These are phyloP conservation scores for Agaricus blazei DNA, from an alignment of 768 basidiomycete genomes.

Conservation along the genomic window DNA sequence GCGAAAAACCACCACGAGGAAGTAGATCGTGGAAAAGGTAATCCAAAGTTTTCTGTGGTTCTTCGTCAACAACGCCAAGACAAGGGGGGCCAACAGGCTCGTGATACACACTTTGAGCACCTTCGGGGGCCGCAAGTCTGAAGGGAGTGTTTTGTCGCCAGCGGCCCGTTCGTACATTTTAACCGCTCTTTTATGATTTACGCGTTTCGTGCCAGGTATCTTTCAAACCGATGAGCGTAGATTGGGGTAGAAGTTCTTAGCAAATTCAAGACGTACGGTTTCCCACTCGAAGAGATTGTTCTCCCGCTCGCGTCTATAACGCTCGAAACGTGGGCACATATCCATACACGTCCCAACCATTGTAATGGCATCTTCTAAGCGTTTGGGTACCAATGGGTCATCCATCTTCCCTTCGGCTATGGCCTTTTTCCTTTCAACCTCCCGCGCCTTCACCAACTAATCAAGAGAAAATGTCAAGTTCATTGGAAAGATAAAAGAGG, in stretches of 20 bases:
- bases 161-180: conserved; percentile 95
- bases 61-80: conserved; percentile 2
- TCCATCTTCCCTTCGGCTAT: conserved; percentile 87
- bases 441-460: conserved; percentile 70
- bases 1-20: conserved; percentile 59
- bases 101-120: conserved; percentile 63
- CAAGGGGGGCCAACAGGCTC: neutral
- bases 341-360: conserved; percentile 88
- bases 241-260: conserved; percentile 21
- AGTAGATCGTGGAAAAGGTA: conserved; percentile 89
- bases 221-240: conserved; percentile 37
- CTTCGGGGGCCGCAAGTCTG: conserved; percentile 83
- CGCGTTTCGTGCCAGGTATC: conserved; percentile 79
- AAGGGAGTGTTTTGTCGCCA: conserved; percentile 87
- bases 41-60: conserved; percentile 71
- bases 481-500: neutral
- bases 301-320: conserved; percentile 85
- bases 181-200: conserved; percentile 84
- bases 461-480: conserved; percentile 15
- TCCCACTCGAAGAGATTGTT: conserved; percentile 87
- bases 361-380: conserved; percentile 87
- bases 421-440: conserved; percentile 63
- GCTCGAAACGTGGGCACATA: conserved; percentile 94
- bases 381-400: conserved; percentile 73
- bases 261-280: conserved; percentile 52